Percentiles rank a stretch among this genome's conserved stretches.
These are phyloP conservation scores for Schrenkiella parvula DNA, from an alignment of 345 rosid genomes.

Conservation along the genomic window DNA sequence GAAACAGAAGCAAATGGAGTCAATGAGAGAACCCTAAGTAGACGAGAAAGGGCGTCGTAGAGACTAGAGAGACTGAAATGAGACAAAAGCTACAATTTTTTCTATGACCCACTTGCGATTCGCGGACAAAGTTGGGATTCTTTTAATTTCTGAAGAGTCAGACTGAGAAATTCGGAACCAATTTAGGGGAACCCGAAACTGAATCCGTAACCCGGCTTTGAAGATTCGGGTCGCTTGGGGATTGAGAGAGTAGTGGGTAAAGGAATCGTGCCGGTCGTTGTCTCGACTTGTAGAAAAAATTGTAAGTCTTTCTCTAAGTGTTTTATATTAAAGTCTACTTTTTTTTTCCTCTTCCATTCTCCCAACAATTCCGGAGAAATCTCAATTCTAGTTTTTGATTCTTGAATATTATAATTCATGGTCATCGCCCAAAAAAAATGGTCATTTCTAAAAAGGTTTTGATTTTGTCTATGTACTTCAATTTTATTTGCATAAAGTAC, in stretches of 20 bases:
- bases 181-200: neutral
- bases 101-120: slow-evolving; percentile 10
- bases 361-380: neutral
- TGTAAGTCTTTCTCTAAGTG: neutral
- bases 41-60: neutral
- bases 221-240: neutral
- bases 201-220: neutral
- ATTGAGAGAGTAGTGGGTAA: neutral
- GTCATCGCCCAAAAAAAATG: no score
- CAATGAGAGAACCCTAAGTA: neutral
- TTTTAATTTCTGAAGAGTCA: neutral
- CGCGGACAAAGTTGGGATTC: neutral
- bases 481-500: neutral
- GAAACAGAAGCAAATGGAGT: neutral
- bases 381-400: neutral
- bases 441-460: no score
- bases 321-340: neutral
- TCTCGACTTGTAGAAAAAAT: neutral
- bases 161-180: neutral
- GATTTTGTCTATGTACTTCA: neutral
- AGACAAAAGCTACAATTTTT: slow-evolving; percentile 16
- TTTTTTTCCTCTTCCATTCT: neutral
- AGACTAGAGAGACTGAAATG: neutral
- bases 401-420: neutral
- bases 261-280: neutral